Percentiles rank a stretch among this genome's conserved stretches.
Evolutionary conservation across 345 rosid genomes (phyloP).

Genomic region (Citrus mangshanensis): DNA sequence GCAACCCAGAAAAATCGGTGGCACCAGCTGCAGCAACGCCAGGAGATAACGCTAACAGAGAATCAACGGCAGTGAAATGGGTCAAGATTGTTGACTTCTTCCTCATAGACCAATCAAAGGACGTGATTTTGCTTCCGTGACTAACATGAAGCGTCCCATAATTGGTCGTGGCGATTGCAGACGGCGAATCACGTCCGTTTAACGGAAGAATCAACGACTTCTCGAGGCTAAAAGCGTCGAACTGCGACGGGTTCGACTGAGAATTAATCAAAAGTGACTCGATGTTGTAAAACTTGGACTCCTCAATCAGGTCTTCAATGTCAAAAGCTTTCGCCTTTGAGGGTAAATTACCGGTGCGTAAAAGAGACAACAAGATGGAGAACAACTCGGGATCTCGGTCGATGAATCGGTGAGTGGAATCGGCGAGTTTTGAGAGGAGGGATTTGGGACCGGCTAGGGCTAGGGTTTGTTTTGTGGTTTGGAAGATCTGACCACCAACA

Average conservation of each 20-base stretch:
- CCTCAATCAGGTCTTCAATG: conserved; percentile 69
- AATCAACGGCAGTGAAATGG: conserved; percentile 81
- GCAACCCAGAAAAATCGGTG: conserved; percentile 81
- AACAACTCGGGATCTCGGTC: conserved; percentile 90
- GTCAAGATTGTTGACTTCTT: conserved; percentile 72
- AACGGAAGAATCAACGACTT: conserved; percentile 46
- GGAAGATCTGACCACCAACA: conserved; percentile 82
- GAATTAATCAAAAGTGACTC: conserved; percentile 57
- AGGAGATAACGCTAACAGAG: conserved; percentile 61
- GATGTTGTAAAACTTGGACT: conserved; percentile 67
- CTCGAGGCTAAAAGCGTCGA: conserved; percentile 75
- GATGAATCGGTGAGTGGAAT: conserved; percentile 51
- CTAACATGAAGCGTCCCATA: conserved; percentile 70
- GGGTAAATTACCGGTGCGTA: conserved; percentile 78
- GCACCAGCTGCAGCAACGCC: conserved; percentile 75
- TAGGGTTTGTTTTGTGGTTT: conserved; percentile 76
- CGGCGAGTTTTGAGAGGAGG: conserved; percentile 48
- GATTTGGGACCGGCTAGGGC: conserved; percentile 62
- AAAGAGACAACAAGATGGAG: conserved; percentile 67
- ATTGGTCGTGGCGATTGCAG: conserved; percentile 54
- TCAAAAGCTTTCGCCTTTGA: conserved; percentile 62
- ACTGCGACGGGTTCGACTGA: conserved; percentile 58
- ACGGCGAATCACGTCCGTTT: conserved; percentile 74
- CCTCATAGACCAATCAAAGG: conserved; percentile 82
- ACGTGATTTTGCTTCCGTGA: conserved; percentile 87